Evolutionary conservation across 1,284 basidiomycete species (phyloP).

Genomic region (Microbotryum lychnidis-dioicae): DNA sequence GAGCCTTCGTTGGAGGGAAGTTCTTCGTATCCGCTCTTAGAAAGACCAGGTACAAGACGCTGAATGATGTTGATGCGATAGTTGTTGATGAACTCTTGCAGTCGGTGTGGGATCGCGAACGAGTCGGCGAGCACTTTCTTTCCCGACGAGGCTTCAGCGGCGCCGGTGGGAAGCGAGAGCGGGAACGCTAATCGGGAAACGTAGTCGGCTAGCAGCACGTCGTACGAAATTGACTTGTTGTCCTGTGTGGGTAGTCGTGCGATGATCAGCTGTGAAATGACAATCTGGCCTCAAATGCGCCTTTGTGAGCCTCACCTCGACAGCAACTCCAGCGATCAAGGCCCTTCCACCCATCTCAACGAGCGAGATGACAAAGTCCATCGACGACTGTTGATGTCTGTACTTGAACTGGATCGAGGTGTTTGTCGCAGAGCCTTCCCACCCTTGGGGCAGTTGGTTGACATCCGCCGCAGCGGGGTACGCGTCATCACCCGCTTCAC

Average conservation of each 20-base stretch:
- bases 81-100: conserved; percentile 61
- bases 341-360: conserved; percentile 61
- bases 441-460: conserved; percentile 56
- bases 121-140: conserved; percentile 56
- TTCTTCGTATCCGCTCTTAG: conserved; percentile 40
- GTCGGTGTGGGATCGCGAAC: conserved; percentile 69
- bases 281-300: not conserved
- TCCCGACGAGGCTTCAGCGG: conserved; percentile 42
- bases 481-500: not conserved
- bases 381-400: conserved; percentile 69
- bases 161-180: conserved; percentile 32
- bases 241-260: conserved; percentile 46
- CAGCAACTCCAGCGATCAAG: conserved; percentile 67
- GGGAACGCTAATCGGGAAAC: conserved; percentile 66
- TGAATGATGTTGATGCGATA: conserved; percentile 64
- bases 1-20: not conserved
- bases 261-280: not conserved
- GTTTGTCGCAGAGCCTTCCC: conserved; percentile 47
- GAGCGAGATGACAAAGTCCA: conserved; percentile 66
- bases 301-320: conserved; percentile 51
- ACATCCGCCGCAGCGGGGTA: not conserved
- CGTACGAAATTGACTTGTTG: conserved; percentile 64
- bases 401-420: conserved; percentile 41
- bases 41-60: conserved; percentile 62
- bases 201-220: conserved; percentile 66